Evolutionary conservation across 768 basidiomycete genomes (phyloP).

Genomic region (Filobasidium floriforme): DNA sequence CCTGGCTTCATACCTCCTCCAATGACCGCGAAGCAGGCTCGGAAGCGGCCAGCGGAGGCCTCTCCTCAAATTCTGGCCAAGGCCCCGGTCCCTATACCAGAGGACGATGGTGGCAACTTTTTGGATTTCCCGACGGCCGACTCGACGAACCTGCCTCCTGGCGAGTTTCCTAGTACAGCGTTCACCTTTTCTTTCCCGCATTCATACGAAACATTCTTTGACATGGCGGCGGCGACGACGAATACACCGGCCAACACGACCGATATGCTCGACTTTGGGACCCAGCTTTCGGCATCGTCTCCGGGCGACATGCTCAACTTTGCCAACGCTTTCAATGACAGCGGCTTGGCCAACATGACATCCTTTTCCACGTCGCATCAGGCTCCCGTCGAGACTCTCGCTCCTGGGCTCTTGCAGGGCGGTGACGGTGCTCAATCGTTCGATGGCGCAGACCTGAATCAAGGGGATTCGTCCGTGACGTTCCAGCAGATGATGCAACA

Average conservation of each 20-base stretch:
- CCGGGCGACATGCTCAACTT: background rate
- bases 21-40: constrained; percentile 27
- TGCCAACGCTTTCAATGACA: background rate
- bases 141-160: constrained; percentile 18
- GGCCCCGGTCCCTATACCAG: background rate
- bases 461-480: constrained; percentile 26
- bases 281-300: background rate
- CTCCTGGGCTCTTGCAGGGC: constrained; percentile 28
- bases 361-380: background rate
- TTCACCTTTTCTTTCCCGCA: constrained; percentile 45
- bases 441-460: constrained; percentile 28
- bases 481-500: constrained; percentile 46
- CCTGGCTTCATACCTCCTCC: constrained; percentile 25
- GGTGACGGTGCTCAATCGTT: constrained; percentile 26
- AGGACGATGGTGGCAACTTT: constrained; percentile 1
- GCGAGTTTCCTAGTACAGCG: constrained; percentile 38
- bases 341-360: background rate
- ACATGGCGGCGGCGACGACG: constrained; percentile 37
- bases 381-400: constrained; percentile 12
- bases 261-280: background rate
- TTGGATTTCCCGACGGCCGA: constrained; percentile 21
- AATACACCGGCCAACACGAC: constrained; percentile 29
- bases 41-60: constrained; percentile 44
- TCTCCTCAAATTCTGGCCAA: constrained; percentile 30
- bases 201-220: constrained; percentile 43